Evolutionary conservation across 768 basidiomycete species (phyloP).

Genomic region (Leccinum arenicola): DNA sequence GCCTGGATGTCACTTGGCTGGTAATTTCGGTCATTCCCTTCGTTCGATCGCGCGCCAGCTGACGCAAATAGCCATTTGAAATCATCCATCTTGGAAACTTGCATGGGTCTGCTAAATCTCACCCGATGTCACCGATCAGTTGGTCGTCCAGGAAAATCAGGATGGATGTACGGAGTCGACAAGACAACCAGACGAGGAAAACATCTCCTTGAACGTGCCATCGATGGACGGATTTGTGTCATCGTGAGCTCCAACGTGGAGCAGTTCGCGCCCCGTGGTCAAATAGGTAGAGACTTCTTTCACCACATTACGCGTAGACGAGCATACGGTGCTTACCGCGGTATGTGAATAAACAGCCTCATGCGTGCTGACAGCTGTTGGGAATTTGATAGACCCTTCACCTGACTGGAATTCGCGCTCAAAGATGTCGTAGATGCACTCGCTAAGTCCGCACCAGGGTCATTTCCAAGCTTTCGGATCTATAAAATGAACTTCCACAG

Average conservation of each 20-base stretch:
- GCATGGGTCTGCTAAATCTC: neutral
- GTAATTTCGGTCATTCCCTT: slow-evolving; percentile 6
- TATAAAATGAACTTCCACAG: neutral
- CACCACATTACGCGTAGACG: neutral
- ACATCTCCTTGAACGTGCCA: neutral
- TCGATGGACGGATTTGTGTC: neutral
- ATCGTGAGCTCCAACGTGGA: neutral
- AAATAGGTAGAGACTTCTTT: neutral
- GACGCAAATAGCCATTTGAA: neutral
- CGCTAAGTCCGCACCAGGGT: slow-evolving; percentile 1
- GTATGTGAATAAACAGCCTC: neutral
- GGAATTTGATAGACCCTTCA: neutral
- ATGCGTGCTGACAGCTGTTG: neutral
- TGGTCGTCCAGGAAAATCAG: neutral
- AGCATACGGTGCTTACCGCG: neutral
- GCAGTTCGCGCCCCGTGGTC: neutral
- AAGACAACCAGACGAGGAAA: neutral
- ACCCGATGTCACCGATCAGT: slow-evolving; percentile 1
- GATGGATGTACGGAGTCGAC: neutral
- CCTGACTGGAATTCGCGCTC: neutral
- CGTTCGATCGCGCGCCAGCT: neutral
- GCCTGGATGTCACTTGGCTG: slow-evolving; percentile 3
- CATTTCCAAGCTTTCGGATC: neutral
- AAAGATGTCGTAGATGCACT: slow-evolving; percentile 4
- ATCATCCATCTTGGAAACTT: neutral